Conservation (phyloP, 257 asterid genomes). For the Lycium ferocissimum region DNA sequence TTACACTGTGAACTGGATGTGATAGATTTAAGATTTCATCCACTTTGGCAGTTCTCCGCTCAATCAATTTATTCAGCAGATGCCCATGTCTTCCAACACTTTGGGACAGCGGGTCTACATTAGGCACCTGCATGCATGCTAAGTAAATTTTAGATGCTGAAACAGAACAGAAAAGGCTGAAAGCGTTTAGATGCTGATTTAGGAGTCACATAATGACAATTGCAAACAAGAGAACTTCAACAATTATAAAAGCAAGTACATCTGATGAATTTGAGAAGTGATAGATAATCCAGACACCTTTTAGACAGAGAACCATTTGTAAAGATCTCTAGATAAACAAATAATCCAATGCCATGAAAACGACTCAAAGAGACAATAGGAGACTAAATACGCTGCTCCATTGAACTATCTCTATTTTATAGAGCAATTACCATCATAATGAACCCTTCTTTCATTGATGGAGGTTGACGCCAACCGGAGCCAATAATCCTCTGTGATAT, state of each 20-base stretch:
- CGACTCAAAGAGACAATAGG: neutral
- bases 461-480: constrained; percentile 61
- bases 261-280: neutral
- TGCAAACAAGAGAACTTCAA: constrained; percentile 8
- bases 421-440: constrained; percentile 68
- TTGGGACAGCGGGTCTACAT: constrained; percentile 56
- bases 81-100: constrained; percentile 51
- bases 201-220: constrained; percentile 15
- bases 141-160: constrained; percentile 66
- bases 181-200: constrained; percentile 14
- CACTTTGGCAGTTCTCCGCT: constrained; percentile 42
- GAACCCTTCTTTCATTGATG: constrained; percentile 48
- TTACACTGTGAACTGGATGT: constrained; percentile 45
- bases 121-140: constrained; percentile 93
- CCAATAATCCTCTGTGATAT: constrained; percentile 88
- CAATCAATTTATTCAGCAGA: constrained; percentile 55
- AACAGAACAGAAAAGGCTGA: constrained; percentile 4
- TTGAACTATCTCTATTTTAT: constrained; percentile 26
- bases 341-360: constrained; percentile 20
- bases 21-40: constrained; percentile 43
- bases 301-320: neutral
- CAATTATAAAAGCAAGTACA: neutral
- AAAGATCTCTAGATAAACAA: constrained; percentile 1
- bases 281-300: neutral
- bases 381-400: constrained; percentile 2